Evolutionary conservation across 2,329 filamentous ascomycete species (phyloP), one percentile per base, ranked within the genome.

Genomic region (Monilinia vaccinii-corymbosi): DNA sequence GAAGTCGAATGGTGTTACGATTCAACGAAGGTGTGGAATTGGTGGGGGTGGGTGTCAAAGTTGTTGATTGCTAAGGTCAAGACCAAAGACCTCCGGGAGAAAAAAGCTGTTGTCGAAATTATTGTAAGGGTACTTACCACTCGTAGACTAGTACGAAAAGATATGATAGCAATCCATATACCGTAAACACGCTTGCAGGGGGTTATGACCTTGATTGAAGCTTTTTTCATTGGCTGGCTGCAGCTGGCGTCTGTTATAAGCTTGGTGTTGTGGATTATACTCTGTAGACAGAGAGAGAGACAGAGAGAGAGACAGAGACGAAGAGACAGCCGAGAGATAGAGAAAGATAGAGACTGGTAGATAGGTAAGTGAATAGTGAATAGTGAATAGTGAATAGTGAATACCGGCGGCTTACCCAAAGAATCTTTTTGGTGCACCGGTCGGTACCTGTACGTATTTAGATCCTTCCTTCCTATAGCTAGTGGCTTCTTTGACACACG

Each of bases 41-140:
- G 56, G 47, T 56, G 40, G 55, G 44, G 55, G 25, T 52, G 44
- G 55, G 25, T 52, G 50, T 52, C 36, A 52, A 52, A 36, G 34
- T 36, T 36, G 40, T 42, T 56, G 53, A 47, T 45, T 56, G 53
- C 42, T 46, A 28, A 36, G 16, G 53, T 31, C 14, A n/a, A n/a
- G n/a, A n/a, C n/a, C n/a, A n/a, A n/a, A n/a, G 53, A 14, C 34
- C 34, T 14, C 14, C 14, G 14, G 31, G 11, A 34, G 21, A 28
- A 32, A 56, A 45, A 34, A 56, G 49, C 34, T 52, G 49, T 52
- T 23, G 34, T 52, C 16, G 11, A 40, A 52, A 42, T 42, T 52
- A 32, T 5, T 32, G 32, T 7, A 32, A 7, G 4, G 32, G n/a
- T n/a, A n/a, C n/a, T n/a, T n/a, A 32, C 10, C 13, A 34, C 32